Evolutionary conservation across 306 rosid species (phyloP).

Genomic region (Sechiopsis laciniata): DNA sequence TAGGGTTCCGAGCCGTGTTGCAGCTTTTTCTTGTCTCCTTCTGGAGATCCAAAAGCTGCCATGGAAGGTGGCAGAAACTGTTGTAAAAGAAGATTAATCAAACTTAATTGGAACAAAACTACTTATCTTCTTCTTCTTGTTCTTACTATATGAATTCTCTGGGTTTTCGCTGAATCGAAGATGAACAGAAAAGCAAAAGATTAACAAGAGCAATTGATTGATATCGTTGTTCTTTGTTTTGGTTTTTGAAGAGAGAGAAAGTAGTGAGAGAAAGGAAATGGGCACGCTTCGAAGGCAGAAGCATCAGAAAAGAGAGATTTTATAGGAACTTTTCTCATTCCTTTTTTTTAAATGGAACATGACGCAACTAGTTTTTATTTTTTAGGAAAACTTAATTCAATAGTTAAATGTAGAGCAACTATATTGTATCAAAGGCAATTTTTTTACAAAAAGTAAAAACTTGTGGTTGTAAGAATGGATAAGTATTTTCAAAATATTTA

Average conservation of each 20-base stretch:
- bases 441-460: too few species aligned
- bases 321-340: too few species aligned
- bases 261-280: slow-evolving; percentile 21
- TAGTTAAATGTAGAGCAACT: too few species aligned
- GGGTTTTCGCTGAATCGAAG: slow-evolving; percentile 16
- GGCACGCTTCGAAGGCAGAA: slow-evolving; percentile 45
- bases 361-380: too few species aligned
- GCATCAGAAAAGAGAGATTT: slow-evolving; percentile 35
- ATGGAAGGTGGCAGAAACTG: slow-evolving; percentile 25
- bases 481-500: too few species aligned
- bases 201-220: slow-evolving; percentile 10
- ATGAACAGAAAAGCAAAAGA: not conserved
- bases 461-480: too few species aligned
- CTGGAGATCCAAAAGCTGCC: slow-evolving; percentile 36
- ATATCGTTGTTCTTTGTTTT: slow-evolving; percentile 19
- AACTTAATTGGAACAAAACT: slow-evolving; percentile 14
- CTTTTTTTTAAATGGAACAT: too few species aligned
- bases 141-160: not conserved
- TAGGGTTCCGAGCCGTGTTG: slow-evolving; percentile 8
- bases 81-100: not conserved
- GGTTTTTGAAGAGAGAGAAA: slow-evolving; percentile 24
- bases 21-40: slow-evolving; percentile 20
- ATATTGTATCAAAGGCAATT: too few species aligned
- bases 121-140: slow-evolving; percentile 16
- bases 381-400: too few species aligned